These are phyloP conservation scores for Kodamaea arcana DNA, from an alignment of 1,139 yeast genomes.

Conservation along the genomic window DNA sequence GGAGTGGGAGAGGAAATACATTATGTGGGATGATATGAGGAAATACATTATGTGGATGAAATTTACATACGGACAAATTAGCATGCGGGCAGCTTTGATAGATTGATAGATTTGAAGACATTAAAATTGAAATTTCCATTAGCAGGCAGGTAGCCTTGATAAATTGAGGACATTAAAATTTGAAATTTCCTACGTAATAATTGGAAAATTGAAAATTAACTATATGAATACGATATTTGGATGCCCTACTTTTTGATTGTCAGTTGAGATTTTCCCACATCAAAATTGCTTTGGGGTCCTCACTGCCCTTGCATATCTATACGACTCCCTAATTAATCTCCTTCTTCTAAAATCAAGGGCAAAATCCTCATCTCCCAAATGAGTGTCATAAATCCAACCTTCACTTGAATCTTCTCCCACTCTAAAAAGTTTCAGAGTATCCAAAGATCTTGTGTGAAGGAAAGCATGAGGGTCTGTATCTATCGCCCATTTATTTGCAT, in stretches of 20 bases:
- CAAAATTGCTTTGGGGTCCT: slow-evolving; percentile 7
- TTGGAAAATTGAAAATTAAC: too few species aligned
- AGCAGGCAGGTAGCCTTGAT: too few species aligned
- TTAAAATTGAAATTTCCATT: too few species aligned
- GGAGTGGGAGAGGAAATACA: slow-evolving; percentile 29
- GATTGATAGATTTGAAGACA: too few species aligned
- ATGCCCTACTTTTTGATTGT: too few species aligned
- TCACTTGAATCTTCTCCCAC: slow-evolving; percentile 12
- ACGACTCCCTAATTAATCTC: slow-evolving; percentile 48
- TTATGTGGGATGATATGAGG: too few species aligned
- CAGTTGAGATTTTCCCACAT: too few species aligned
- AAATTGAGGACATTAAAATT: neutral
- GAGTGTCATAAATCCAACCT: slow-evolving; percentile 18
- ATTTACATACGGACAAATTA: too few species aligned
- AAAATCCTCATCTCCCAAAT: slow-evolving; percentile 25
- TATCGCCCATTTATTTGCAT: slow-evolving; percentile 61
- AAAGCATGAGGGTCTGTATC: slow-evolving; percentile 54
- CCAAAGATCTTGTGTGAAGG: slow-evolving; percentile 44
- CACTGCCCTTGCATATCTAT: slow-evolving; percentile 30
- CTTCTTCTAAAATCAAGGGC: slow-evolving; percentile 49
- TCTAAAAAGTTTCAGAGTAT: slow-evolving; percentile 14
- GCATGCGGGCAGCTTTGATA: too few species aligned
- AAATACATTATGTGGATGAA: too few species aligned
- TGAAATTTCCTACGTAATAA: too few species aligned
- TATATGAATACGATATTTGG: too few species aligned